Evolutionary conservation across 2,329 filamentous ascomycete genomes (phyloP).

Genomic region (Exophiala sideris): DNA sequence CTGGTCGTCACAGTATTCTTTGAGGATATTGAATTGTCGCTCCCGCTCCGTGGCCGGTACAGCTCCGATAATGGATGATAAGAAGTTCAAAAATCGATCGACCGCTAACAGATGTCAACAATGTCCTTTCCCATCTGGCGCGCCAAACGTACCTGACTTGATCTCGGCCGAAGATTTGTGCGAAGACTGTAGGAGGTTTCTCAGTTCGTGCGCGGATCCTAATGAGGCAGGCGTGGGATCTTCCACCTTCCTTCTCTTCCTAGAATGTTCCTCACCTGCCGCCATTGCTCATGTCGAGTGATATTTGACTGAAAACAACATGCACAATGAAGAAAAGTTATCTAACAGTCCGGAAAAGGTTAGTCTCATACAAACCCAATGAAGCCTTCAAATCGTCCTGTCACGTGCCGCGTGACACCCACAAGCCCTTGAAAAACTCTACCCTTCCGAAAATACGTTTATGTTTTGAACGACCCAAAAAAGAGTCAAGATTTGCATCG

Average conservation of each 20-base stretch:
- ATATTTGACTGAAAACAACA: constrained; percentile 30
- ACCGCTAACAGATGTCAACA: constrained; percentile 34
- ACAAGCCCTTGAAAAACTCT: no score
- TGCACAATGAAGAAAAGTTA: constrained; percentile 14
- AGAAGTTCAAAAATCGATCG: constrained; percentile 44
- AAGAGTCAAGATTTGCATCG: no score
- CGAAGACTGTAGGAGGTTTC: constrained; percentile 63
- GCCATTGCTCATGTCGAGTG: background rate
- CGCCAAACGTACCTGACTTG: constrained; percentile 62
- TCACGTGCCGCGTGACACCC: no score
- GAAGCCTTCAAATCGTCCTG: no score
- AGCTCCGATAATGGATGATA: constrained; percentile 37
- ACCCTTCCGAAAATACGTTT: no score
- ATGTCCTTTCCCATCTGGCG: background rate
- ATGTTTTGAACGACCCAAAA: no score
- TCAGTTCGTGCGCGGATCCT: constrained; percentile 61
- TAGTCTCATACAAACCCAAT: no score
- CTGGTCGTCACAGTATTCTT: constrained; percentile 53
- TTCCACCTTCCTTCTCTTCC: constrained; percentile 42
- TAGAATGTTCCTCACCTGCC: background rate
- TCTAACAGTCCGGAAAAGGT: no score
- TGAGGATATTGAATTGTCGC: constrained; percentile 42
- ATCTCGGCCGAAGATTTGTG: constrained; percentile 52
- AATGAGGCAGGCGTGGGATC: constrained; percentile 29
- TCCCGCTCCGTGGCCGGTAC: constrained; percentile 37